Conservation (phyloP, 2,329 filamentous ascomycete genomes). For the Rhinocladiella similis region DNA sequence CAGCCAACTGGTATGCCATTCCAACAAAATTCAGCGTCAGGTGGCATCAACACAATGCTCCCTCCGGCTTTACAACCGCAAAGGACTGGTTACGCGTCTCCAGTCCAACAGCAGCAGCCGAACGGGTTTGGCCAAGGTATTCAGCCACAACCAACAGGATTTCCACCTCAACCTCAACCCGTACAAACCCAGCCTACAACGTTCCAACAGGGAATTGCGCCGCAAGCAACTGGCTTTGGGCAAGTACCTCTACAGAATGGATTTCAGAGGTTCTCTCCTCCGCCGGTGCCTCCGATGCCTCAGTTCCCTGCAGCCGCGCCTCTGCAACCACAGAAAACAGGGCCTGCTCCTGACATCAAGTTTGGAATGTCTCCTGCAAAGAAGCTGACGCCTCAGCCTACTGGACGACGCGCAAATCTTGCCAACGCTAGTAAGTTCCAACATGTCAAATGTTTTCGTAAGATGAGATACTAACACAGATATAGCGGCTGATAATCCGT, state of each 20-base stretch:
- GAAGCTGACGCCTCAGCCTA: constrained; percentile 81
- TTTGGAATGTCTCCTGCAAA: constrained; percentile 79
- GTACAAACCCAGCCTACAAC: constrained; percentile 51
- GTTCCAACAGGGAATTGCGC: constrained; percentile 42
- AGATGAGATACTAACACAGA: constrained; percentile 6
- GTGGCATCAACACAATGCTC: constrained; percentile 54
- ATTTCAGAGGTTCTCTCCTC: constrained; percentile 53
- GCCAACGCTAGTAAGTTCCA: constrained; percentile 86
- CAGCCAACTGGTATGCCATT: constrained; percentile 57
- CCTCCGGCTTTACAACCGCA: constrained; percentile 52
- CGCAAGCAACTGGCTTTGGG: constrained; percentile 23
- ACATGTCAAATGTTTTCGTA: constrained; percentile 17
- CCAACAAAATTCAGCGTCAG: constrained; percentile 49
- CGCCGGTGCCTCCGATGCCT: constrained; percentile 57
- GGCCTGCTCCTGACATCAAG: constrained; percentile 80
- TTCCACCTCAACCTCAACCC: constrained; percentile 37
- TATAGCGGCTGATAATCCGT: constrained; percentile 23
- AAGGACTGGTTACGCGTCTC: constrained; percentile 45
- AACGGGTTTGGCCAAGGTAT: constrained; percentile 41
- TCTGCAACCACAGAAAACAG: constrained; percentile 75
- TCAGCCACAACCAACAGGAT: constrained; percentile 66
- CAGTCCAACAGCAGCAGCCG: constrained; percentile 49
- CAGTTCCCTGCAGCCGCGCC: constrained; percentile 60
- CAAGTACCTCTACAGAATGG: constrained; percentile 49
- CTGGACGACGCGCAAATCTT: constrained; percentile 85